These are phyloP conservation scores for Ceratocystis variospora DNA, from an alignment of 2,329 filamentous ascomycete species.

Conservation along the genomic window DNA sequence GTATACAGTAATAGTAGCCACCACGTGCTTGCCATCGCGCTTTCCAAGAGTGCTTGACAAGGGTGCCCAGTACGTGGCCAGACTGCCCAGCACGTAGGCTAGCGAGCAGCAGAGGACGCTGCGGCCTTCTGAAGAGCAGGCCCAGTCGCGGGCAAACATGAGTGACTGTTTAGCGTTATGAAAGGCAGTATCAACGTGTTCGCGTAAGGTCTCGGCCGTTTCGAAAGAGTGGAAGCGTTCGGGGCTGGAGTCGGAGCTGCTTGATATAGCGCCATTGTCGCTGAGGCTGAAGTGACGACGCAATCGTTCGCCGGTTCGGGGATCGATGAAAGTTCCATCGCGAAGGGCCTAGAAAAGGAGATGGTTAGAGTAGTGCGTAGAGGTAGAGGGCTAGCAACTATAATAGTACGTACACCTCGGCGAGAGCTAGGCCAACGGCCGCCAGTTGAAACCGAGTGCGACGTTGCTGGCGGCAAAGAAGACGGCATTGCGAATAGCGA, in stretches of 20 bases:
- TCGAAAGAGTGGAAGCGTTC: constrained; percentile 27
- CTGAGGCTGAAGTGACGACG: constrained; percentile 64
- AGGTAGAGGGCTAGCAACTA: background rate
- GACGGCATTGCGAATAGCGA: constrained; percentile 12
- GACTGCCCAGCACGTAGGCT: constrained; percentile 73
- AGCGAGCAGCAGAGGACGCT: constrained; percentile 82
- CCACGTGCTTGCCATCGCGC: constrained; percentile 85
- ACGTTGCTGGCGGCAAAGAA: background rate
- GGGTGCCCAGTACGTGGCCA: constrained; percentile 68
- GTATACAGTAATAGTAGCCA: constrained; percentile 86
- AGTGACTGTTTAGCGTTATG: constrained; percentile 30
- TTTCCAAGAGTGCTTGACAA: constrained; percentile 62
- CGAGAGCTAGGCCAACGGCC: constrained; percentile 9
- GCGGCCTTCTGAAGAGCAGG: constrained; percentile 58
- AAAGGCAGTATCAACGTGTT: constrained; percentile 26
- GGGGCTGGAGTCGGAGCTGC: constrained; percentile 24
- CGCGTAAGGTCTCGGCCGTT: constrained; percentile 27
- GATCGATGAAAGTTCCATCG: constrained; percentile 77
- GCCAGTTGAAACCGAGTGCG: constrained; percentile 2
- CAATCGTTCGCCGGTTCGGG: constrained; percentile 71
- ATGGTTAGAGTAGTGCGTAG: background rate
- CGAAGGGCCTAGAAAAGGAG: constrained; percentile 47
- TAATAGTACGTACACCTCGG: constrained; percentile 1
- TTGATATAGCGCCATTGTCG: constrained; percentile 24
- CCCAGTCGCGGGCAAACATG: constrained; percentile 41